Evolutionary conservation across 1,284 basidiomycete genomes (phyloP).

Genomic region (Rhodotorula mucilaginosa): DNA sequence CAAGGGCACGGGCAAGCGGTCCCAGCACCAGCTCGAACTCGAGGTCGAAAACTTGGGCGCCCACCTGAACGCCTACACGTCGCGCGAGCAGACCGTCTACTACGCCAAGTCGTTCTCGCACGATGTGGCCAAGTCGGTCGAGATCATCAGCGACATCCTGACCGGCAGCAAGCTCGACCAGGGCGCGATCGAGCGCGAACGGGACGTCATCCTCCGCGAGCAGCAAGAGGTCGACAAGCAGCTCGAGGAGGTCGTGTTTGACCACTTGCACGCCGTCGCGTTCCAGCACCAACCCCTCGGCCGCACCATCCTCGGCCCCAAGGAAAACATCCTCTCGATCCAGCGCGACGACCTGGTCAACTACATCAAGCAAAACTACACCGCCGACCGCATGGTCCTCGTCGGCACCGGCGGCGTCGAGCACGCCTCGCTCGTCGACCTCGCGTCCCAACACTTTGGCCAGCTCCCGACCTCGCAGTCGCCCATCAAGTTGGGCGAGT

Average conservation of each 20-base stretch:
- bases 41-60: slow-evolving; percentile 98
- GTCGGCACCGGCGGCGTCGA: slow-evolving; percentile 95
- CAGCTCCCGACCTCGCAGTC: slow-evolving; percentile 79
- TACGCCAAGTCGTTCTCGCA: slow-evolving; percentile 98
- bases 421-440: slow-evolving; percentile 87
- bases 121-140: slow-evolving; percentile 86
- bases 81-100: slow-evolving; percentile 98
- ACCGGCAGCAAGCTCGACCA: slow-evolving; percentile 95
- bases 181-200: slow-evolving; percentile 87
- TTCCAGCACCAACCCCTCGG: slow-evolving; percentile 93
- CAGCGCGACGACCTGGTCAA: slow-evolving; percentile 80
- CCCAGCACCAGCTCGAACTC: slow-evolving; percentile 88
- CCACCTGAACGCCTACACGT: slow-evolving; percentile 97
- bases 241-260: slow-evolving; percentile 96
- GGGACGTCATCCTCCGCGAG: slow-evolving; percentile 94
- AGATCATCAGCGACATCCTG: slow-evolving; percentile 97
- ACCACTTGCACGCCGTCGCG: slow-evolving; percentile 94
- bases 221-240: slow-evolving; percentile 99
- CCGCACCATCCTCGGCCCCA: slow-evolving; percentile 95
- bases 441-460: slow-evolving; percentile 92
- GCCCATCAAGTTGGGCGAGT: slow-evolving; percentile 79
- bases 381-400: slow-evolving; percentile 96
- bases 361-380: slow-evolving; percentile 98
- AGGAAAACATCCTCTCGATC: slow-evolving; percentile 95
- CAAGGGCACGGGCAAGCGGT: slow-evolving; percentile 81